Percentiles rank a stretch among this genome's conserved stretches.
phyloP scores from a whole-genome alignment of 2,329 filamentous ascomycete genomes.

The Zalaria sp. region DNA sequence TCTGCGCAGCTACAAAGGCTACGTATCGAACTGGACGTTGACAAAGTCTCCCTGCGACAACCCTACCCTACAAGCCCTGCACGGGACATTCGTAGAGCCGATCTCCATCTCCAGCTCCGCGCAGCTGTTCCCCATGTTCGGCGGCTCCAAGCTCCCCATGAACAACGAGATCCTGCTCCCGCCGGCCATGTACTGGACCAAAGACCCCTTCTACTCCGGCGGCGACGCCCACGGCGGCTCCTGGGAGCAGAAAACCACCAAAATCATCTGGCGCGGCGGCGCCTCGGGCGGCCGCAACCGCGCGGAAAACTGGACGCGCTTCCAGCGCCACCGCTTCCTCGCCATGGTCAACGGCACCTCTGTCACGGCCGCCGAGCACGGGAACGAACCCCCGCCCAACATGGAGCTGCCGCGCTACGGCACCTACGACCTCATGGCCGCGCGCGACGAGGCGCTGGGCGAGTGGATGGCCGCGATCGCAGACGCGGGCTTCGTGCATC shows the following conservation, averaged over 20 bases:
- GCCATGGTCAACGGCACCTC: constrained; percentile 56
- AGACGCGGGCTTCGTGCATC: constrained; percentile 28
- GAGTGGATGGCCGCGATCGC: constrained; percentile 25
- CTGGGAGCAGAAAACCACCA: constrained; percentile 29
- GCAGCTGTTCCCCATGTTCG: constrained; percentile 34
- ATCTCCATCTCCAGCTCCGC: constrained; percentile 29
- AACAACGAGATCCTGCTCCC: constrained; percentile 40
- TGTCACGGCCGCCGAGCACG: constrained; percentile 34
- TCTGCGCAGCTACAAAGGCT: constrained; percentile 25
- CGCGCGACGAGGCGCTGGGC: constrained; percentile 15
- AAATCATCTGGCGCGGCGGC: constrained; percentile 32
- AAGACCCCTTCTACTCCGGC: constrained; percentile 28
- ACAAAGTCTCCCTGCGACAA: constrained; percentile 31
- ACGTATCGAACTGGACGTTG: constrained; percentile 33
- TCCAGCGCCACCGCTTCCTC: constrained; percentile 63
- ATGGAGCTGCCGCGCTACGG: constrained; percentile 23
- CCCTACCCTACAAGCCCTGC: constrained; percentile 28
- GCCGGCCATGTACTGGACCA: constrained; percentile 34
- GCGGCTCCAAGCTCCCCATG: constrained; percentile 33
- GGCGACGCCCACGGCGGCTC: constrained; percentile 22
- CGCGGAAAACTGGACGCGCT: constrained; percentile 51
- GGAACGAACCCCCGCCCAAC: constrained; percentile 20
- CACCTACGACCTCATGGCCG: constrained; percentile 22
- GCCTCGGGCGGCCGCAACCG: constrained; percentile 33
- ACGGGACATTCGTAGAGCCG: constrained; percentile 36